Evolutionary conservation across 2,329 filamentous ascomycete genomes (phyloP), one percentile per base, ranked within the genome.

Genomic region (Exophiala calicioides): DNA sequence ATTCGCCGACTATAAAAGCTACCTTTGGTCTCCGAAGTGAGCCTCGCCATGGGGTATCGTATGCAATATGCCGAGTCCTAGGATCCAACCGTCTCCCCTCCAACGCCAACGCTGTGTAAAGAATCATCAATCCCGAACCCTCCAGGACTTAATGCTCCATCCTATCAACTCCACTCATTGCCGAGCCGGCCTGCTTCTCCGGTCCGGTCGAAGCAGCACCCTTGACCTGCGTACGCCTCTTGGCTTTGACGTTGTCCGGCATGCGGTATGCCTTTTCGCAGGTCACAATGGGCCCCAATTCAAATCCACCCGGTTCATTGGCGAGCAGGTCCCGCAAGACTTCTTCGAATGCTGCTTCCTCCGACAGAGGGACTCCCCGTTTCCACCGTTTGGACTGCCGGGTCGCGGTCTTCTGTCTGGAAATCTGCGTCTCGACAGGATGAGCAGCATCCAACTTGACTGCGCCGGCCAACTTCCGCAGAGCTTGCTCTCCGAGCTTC

Each of bases 401-500:
- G 68, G 26, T 24, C 13, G 8, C 13, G 10, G 62, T 59, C 52
- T 60, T 64, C 58, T 68, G 69, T 40, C 21, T 50, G 9, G 44
- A 34, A 7, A n/a, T 18, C 15, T 72, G 66, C 34, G 65, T 62
- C 27, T 66, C 70, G 20, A 68, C 66, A 10, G 66, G 66, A 40
- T 68, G 69, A 3, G 62, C 59, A 26, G 70, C 63, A 16, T 68
- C 67, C 38, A 71, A 61, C 50, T 71, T 55, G 9, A 68, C 68
- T 1, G 74, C 74, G 19, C 77, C 76, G 3, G 75, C 72, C 60
- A 86, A 68, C 58, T 80, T 83, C 37, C 82, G 70, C 53, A 86
- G 64, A 15, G 81, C 81, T 58, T 84, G 78, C 62, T 85, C 82
- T 5, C 81, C 82, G 50, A 82, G 64, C 34, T 83, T 75, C 10